phyloP scores from a whole-genome alignment of 2,329 filamentous ascomycete species.

The Stachybotrys chartarum region DNA sequence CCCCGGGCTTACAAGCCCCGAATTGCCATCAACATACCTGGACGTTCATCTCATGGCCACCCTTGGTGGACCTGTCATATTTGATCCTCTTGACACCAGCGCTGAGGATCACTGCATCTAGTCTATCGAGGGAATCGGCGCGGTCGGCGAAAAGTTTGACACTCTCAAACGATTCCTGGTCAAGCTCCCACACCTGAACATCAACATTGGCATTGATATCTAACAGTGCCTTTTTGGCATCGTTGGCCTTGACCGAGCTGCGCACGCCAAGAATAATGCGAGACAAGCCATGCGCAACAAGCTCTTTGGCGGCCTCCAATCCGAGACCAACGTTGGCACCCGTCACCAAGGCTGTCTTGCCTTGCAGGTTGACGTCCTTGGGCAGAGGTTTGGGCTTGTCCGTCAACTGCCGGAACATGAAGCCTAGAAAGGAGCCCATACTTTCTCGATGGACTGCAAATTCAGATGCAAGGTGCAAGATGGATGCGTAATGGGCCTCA shows the following conservation, averaged over 20 bases:
- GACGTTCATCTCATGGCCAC: neutral
- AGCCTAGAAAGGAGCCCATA: neutral
- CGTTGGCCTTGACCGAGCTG: neutral
- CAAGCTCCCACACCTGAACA: neutral
- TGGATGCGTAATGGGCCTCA: no score
- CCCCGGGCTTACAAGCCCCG: no score
- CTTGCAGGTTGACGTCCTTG: neutral
- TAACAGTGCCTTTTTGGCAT: neutral
- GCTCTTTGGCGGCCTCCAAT: neutral
- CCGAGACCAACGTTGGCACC: neutral
- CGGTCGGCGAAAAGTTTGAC: neutral
- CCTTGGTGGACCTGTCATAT: neutral
- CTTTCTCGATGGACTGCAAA: neutral
- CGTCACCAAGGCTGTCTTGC: neutral
- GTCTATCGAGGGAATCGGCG: neutral
- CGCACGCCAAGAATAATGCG: neutral
- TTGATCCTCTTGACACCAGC: neutral
- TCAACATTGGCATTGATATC: neutral
- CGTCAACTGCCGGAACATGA: neutral
- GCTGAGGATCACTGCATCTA: neutral
- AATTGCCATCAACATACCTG: neutral
- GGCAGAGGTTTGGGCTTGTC: neutral
- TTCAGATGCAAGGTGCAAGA: no score
- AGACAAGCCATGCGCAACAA: neutral
- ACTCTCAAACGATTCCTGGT: neutral